phyloP scores from a whole-genome alignment of 169 alveolate genomes.

The Eimeria brunetti region DNA sequence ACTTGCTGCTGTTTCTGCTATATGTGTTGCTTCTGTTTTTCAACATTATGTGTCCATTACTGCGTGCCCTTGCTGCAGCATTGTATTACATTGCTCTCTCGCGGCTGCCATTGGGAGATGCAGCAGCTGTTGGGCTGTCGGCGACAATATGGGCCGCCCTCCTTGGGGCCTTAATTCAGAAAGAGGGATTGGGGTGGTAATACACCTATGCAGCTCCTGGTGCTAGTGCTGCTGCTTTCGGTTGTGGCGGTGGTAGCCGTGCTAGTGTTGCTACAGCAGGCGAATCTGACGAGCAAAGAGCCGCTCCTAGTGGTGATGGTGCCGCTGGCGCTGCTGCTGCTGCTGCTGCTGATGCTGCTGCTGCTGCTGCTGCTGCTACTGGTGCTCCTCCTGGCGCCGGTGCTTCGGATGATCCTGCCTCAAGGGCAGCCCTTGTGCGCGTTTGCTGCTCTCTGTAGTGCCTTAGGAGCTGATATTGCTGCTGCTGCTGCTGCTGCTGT shows the following conservation, averaged over 20 bases:
- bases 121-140: conserved; percentile 48
- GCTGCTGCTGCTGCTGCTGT: conserved; percentile 23
- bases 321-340: background rate
- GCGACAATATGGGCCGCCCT: conserved; percentile 60
- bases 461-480: background rate
- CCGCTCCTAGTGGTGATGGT: background rate
- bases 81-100: conserved; percentile 28
- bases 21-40: background rate
- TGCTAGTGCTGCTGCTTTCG: background rate
- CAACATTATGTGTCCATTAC: background rate
- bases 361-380: background rate
- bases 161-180: conserved; percentile 18
- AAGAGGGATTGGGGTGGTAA: conserved; percentile 53
- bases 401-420: background rate
- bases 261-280: background rate
- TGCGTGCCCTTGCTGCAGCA: background rate
- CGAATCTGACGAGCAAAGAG: background rate
- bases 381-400: background rate
- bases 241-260: background rate
- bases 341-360: background rate
- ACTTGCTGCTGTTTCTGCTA: background rate
- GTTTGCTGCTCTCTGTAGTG: background rate
- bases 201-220: background rate
- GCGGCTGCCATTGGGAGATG: conserved; percentile 59
- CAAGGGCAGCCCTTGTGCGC: background rate